A percentile compares a stretch with the other conserved stretches of the same genome.
Evolutionary conservation across 179 eudicot genomes (phyloP).

Genomic region (Silene vulgaris): DNA sequence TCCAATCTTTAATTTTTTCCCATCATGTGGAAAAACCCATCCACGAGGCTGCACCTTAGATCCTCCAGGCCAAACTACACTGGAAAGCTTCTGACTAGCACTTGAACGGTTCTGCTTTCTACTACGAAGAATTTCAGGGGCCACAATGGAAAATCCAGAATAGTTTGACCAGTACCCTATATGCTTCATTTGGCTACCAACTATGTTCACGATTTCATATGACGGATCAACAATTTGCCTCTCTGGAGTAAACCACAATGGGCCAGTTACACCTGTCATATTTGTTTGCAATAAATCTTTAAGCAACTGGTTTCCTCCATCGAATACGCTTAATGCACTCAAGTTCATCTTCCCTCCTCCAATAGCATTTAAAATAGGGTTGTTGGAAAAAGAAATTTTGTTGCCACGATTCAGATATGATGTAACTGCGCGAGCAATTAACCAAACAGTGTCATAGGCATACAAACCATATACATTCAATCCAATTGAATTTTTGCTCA

Average conservation of each 20-base stretch:
- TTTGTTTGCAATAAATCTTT: constrained; percentile 40
- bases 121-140: constrained; percentile 49
- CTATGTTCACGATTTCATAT: constrained; percentile 59
- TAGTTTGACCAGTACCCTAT: constrained; percentile 80
- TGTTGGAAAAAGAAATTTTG: constrained; percentile 54
- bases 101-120: constrained; percentile 50
- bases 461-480: constrained; percentile 54
- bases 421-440: constrained; percentile 53
- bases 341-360: constrained; percentile 48
- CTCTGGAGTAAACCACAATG: constrained; percentile 40
- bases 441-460: constrained; percentile 80
- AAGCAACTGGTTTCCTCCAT: constrained; percentile 52
- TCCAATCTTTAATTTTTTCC: constrained; percentile 53
- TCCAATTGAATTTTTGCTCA: constrained; percentile 54
- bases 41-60: constrained; percentile 54
- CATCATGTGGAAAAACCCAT: constrained; percentile 65
- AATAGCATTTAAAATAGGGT: constrained; percentile 35
- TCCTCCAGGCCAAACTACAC: constrained; percentile 69
- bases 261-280: constrained; percentile 69
- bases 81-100: constrained; percentile 41
- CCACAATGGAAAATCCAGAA: constrained; percentile 59
- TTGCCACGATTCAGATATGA: constrained; percentile 40
- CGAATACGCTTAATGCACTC: constrained; percentile 54
- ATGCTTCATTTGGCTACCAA: constrained; percentile 32
- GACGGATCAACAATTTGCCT: constrained; percentile 45